These are phyloP conservation scores for Viridothelium virens DNA, from an alignment of 495 filamentous ascomycete species.

Conservation along the genomic window DNA sequence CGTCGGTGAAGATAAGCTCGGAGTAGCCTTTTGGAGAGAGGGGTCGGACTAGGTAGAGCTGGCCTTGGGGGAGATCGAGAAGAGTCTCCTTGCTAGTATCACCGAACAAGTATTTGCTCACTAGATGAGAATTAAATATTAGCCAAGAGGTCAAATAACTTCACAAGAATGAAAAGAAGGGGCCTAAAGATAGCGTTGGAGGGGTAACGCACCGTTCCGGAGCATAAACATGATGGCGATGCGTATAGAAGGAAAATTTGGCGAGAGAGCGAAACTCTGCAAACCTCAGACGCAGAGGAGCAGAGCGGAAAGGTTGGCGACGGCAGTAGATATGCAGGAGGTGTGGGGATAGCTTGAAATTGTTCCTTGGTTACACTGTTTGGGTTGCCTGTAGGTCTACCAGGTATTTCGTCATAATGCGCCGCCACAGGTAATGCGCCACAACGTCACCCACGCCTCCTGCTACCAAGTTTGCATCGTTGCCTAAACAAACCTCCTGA, in stretches of 20 bases:
- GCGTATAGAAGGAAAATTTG: too few species aligned
- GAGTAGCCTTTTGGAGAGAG: slow-evolving; percentile 94
- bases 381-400: neutral
- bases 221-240: slow-evolving; percentile 57
- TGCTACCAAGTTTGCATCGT: too few species aligned
- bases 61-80: slow-evolving; percentile 87
- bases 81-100: slow-evolving; percentile 89
- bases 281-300: too few species aligned
- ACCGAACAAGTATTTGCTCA: slow-evolving; percentile 86
- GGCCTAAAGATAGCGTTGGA: neutral
- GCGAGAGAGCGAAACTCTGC: too few species aligned
- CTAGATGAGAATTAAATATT: slow-evolving; percentile 37
- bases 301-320: neutral
- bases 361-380: neutral
- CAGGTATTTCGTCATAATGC: neutral
- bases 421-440: neutral
- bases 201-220: slow-evolving; percentile 50
- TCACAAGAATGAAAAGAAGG: slow-evolving; percentile 27
- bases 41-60: slow-evolving; percentile 93
- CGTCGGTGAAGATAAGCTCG: slow-evolving; percentile 98
- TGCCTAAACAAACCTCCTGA: too few species aligned
- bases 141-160: slow-evolving; percentile 29
- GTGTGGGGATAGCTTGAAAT: neutral
- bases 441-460: too few species aligned
- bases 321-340: neutral